phyloP scores from a whole-genome alignment of 2,329 filamentous ascomycete genomes.

The Leptographium wingfieldii region DNA sequence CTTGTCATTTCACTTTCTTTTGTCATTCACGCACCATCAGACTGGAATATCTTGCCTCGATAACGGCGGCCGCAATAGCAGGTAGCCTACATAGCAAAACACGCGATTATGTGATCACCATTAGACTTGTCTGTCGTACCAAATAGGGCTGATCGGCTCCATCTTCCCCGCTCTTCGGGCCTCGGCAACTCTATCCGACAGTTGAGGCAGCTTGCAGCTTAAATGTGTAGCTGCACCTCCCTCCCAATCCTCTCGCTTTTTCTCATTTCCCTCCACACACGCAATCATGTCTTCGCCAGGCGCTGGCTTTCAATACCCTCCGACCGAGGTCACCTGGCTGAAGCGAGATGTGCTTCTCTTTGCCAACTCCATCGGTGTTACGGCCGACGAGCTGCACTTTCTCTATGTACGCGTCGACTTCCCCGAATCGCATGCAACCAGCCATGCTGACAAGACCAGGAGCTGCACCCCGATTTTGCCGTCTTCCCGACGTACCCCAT shows the following conservation, averaged over 20 bases:
- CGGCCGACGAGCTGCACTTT: conserved; percentile 79
- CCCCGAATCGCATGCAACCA: no score
- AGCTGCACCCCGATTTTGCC: conserved; percentile 74
- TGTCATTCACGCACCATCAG: not conserved
- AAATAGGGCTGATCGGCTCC: not conserved
- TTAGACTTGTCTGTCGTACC: not conserved
- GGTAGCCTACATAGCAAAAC: not conserved
- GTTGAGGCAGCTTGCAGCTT: not conserved
- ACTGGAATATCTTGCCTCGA: not conserved
- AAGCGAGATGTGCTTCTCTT: conserved; percentile 85
- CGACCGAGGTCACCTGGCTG: conserved; percentile 65
- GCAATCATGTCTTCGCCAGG: conserved; percentile 36
- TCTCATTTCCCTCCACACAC: not conserved
- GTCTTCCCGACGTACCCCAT: conserved; percentile 84
- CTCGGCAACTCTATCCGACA: not conserved
- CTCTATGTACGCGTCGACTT: conserved; percentile 53
- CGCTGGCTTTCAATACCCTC: conserved; percentile 68
- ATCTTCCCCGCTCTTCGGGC: not conserved
- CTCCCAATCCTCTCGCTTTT: no score
- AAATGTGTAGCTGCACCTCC: no score
- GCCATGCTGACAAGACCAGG: conserved; percentile 33
- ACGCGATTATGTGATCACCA: not conserved
- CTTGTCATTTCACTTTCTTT: not conserved
- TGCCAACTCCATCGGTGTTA: conserved; percentile 75
- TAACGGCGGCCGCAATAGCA: no score